phyloP scores from a whole-genome alignment of 768 basidiomycete species.

The Mycena crocata region DNA sequence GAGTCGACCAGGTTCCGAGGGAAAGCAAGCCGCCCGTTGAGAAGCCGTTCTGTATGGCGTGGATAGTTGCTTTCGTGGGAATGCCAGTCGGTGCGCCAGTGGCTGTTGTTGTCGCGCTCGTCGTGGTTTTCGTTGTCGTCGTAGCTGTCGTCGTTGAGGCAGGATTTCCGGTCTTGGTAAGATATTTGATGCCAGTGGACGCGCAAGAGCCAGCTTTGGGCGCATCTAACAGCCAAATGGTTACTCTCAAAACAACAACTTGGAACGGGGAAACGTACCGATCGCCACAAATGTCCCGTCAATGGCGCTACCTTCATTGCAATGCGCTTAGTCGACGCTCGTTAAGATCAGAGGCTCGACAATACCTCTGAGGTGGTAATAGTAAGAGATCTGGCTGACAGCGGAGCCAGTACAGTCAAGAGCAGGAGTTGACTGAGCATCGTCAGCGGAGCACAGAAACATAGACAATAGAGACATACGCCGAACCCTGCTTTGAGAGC shows the following conservation, averaged over 20 bases:
- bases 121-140: constrained; percentile 17
- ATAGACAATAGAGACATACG: constrained; percentile 42
- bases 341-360: not conserved
- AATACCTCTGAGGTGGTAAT: constrained; percentile 24
- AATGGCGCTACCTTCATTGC: constrained; percentile 72
- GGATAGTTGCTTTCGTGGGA: constrained; percentile 49
- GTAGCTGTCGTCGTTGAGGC: constrained; percentile 36
- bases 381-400: constrained; percentile 43
- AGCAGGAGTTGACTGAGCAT: constrained; percentile 44
- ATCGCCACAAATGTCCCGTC: constrained; percentile 75
- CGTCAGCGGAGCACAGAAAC: constrained; percentile 14
- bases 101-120: constrained; percentile 3
- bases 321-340: constrained; percentile 71
- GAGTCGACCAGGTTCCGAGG: constrained; percentile 58
- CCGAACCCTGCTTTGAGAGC: constrained; percentile 69
- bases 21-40: constrained; percentile 54
- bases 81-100: constrained; percentile 36
- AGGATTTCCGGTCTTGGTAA: constrained; percentile 59
- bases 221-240: constrained; percentile 52
- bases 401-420: constrained; percentile 52
- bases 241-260: not conserved
- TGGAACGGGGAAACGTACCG: constrained; percentile 48
- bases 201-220: constrained; percentile 63
- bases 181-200: constrained; percentile 69
- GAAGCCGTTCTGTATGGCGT: constrained; percentile 53